phyloP scores from a whole-genome alignment of 352 stramenopile species.

The Phytophthora podocarpi region DNA sequence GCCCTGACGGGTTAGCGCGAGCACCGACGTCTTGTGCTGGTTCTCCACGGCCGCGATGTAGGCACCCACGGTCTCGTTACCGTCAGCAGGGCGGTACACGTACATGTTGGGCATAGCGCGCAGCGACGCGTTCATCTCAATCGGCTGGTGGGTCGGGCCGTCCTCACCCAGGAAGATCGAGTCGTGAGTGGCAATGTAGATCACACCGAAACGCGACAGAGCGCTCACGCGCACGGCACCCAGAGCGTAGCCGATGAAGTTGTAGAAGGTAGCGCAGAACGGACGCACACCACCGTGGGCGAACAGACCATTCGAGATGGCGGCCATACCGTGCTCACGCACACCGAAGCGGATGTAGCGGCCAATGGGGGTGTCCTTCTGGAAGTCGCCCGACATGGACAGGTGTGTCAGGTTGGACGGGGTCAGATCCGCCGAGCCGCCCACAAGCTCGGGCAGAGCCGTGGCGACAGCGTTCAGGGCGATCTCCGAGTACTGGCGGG shows the following conservation, averaged over 20 bases:
- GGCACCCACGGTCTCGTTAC: conserved; percentile 97
- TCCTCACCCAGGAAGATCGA: conserved; percentile 99
- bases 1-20: conserved; percentile 93
- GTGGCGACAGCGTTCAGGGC: conserved; percentile 95
- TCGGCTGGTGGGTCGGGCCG: conserved; percentile 99
- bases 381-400: conserved; percentile 97
- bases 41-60: conserved; percentile 93
- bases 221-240: conserved; percentile 95
- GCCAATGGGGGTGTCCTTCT: conserved; percentile 95
- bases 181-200: conserved; percentile 99
- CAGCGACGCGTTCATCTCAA: conserved; percentile 97
- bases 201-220: conserved; percentile 94
- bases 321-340: conserved; percentile 98
- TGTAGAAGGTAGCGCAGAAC: conserved; percentile 99
- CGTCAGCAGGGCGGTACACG: conserved; percentile 97
- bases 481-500: conserved; percentile 94
- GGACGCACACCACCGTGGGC: conserved; percentile 96
- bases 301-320: conserved; percentile 98
- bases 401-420: conserved; percentile 97
- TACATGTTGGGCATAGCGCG: conserved; percentile 98
- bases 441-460: conserved; percentile 95
- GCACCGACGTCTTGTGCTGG: conserved; percentile 91
- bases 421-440: conserved; percentile 98
- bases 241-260: conserved; percentile 98
- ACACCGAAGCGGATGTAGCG: conserved; percentile 99